Evolutionary conservation across 2,329 filamentous ascomycete genomes (phyloP).

Genomic region (Sporothrix variecibatus): DNA sequence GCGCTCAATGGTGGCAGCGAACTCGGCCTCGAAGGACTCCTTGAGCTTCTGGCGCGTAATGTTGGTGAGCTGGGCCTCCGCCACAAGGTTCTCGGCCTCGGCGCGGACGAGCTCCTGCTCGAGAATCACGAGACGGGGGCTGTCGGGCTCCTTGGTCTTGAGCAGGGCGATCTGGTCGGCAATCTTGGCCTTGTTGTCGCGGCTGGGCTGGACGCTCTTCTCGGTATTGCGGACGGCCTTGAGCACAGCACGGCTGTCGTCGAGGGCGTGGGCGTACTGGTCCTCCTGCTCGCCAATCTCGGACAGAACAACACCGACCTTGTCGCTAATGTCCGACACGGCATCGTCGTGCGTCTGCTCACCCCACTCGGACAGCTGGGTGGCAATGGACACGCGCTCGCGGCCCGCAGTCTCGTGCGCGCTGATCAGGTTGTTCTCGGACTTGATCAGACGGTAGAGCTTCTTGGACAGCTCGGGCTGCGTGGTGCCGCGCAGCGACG

Average conservation of each 20-base stretch:
- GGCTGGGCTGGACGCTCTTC: slow-evolving; percentile 87
- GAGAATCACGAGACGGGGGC: slow-evolving; percentile 74
- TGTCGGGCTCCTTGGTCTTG: slow-evolving; percentile 89
- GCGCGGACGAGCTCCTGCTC: slow-evolving; percentile 96
- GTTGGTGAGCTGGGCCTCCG: slow-evolving; percentile 94
- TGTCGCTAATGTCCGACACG: slow-evolving; percentile 89
- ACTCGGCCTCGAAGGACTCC: slow-evolving; percentile 87
- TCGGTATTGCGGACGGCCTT: slow-evolving; percentile 97
- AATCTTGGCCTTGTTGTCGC: slow-evolving; percentile 85
- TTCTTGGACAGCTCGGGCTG: slow-evolving; percentile 88
- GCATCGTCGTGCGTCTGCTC: slow-evolving; percentile 86
- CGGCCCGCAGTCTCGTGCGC: slow-evolving; percentile 82
- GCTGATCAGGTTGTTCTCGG: slow-evolving; percentile 82
- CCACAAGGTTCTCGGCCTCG: slow-evolving; percentile 93
- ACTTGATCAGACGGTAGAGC: slow-evolving; percentile 91
- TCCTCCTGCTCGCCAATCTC: slow-evolving; percentile 97
- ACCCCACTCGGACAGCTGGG: slow-evolving; percentile 94
- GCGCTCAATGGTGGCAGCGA: slow-evolving; percentile 88
- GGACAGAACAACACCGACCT: slow-evolving; percentile 86
- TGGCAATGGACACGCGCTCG: slow-evolving; percentile 81
- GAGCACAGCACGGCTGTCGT: slow-evolving; percentile 78
- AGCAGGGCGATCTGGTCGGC: slow-evolving; percentile 88
- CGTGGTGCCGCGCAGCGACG: slow-evolving; percentile 77
- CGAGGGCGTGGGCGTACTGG: slow-evolving; percentile 78
- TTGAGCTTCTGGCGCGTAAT: slow-evolving; percentile 95